Base-by-base conservation (phyloP, 2,329 filamentous ascomycete species). In the Epichloe festucae region DNA sequence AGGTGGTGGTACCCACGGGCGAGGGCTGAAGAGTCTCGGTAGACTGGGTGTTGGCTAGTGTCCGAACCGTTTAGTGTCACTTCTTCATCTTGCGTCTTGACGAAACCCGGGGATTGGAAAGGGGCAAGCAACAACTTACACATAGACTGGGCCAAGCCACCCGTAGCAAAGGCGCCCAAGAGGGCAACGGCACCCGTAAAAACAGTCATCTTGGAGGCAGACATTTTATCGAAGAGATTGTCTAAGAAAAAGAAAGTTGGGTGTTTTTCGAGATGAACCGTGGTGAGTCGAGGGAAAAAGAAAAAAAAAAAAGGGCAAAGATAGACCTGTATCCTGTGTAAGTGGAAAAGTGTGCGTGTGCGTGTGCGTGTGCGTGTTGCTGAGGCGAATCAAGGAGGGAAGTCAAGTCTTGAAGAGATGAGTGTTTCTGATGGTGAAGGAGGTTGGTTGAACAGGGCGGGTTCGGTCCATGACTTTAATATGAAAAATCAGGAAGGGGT, bases 1-100 rank as follows among this genome's bases (percentile, higher is more conserved):
- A 56, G 14, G 64, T 66, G 48, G 59, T 59, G 46, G 62, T 59
- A 17, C 65, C 67, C 45, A 65, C 48, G 49, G 65, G 58, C 53
- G 66, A 59, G 31, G 67, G 60, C 46, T 60, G 57, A 31, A 58
- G 56, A 8, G 60, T 60, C 51, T 64, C 61, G 23, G 63, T 65
- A 36, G 57, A 56, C 38, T 57, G 55, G 38, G 56, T 51, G 36
- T 62, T 58, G 47, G 66, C 67, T 69, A 10, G 14, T 36, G 19
- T 46, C 7, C 21, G 35, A 15, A 35, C 2, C 2, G 4, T 15
- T 46, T 34, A 53, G 27, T 31, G 31, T 43, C 11, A n/a, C 15
- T 11, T 36, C 12, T 21, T 5, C 11, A n/a, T 19, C 36, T 19
- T 36, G 42, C 2, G 21, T 47, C 39, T 31, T 31, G 7, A 21